phyloP scores from a whole-genome alignment of 352 stramenopile species.

The Globisporangium lucens region DNA sequence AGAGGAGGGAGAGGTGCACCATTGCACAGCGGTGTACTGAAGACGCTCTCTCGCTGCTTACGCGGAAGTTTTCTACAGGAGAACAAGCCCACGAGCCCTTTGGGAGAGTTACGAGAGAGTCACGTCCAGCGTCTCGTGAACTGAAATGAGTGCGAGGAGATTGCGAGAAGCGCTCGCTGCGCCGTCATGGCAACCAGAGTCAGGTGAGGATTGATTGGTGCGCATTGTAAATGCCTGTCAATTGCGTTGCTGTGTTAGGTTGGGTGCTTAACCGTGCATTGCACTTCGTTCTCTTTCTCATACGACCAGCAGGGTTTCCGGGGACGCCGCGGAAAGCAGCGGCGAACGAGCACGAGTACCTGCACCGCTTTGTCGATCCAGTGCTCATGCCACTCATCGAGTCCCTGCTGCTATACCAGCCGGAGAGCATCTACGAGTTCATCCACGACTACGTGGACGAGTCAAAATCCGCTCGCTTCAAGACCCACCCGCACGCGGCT shows the following conservation, averaged over 20 bases:
- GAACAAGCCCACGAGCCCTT: neutral
- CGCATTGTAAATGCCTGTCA: too few relatives aligned
- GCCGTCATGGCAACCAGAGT: slow-evolving; percentile 6
- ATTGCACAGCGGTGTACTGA: neutral
- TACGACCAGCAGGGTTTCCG: neutral
- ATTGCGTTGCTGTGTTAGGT: too few relatives aligned
- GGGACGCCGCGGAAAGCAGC: slow-evolving; percentile 21
- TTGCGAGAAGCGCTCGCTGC: slow-evolving; percentile 32
- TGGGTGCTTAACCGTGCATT: neutral
- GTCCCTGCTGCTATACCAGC: slow-evolving; percentile 73
- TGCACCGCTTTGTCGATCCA: slow-evolving; percentile 69
- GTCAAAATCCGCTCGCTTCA: slow-evolving; percentile 41
- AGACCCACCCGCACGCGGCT: slow-evolving; percentile 17
- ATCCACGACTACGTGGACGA: slow-evolving; percentile 79
- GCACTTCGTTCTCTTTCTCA: neutral
- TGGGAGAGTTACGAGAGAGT: neutral
- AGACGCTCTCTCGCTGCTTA: neutral
- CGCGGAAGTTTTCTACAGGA: neutral
- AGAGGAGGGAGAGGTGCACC: neutral
- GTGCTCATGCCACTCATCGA: slow-evolving; percentile 84
- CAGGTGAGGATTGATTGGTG: neutral
- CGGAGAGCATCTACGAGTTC: slow-evolving; percentile 78
- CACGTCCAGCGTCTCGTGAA: neutral
- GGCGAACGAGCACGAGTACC: slow-evolving; percentile 77
- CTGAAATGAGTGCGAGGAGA: slow-evolving; percentile 30